Conservation (phyloP, 768 basidiomycete genomes). For the Russula abietina region DNA sequence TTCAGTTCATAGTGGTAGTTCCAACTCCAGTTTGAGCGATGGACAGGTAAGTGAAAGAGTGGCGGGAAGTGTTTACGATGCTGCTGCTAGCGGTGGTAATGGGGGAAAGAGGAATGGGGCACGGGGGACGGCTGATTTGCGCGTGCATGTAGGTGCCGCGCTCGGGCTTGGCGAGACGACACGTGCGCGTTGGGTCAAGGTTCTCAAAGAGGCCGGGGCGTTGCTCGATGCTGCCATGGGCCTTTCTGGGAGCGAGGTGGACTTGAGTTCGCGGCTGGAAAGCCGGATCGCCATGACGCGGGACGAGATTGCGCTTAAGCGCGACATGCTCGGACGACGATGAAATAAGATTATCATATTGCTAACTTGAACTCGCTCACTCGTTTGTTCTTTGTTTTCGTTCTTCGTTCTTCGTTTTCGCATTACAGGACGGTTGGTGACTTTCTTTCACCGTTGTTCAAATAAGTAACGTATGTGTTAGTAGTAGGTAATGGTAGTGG, state of each 20-base stretch:
- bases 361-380: not conserved
- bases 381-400: not conserved
- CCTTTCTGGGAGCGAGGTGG: conserved; percentile 46
- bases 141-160: conserved; percentile 22
- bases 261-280: conserved; percentile 63
- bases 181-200: conserved; percentile 39
- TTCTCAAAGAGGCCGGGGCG: conserved; percentile 42
- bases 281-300: conserved; percentile 61
- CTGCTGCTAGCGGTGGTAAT: not conserved
- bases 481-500: not conserved
- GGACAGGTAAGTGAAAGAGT: not conserved
- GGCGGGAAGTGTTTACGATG: not conserved
- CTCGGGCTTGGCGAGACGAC: conserved; percentile 1
- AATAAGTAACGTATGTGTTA: not conserved
- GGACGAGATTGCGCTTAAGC: conserved; percentile 64
- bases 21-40: conserved; percentile 12
- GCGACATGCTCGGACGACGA: conserved; percentile 37
- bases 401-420: not conserved
- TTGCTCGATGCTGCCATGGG: conserved; percentile 49
- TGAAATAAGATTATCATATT: not conserved
- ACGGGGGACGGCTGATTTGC: not conserved
- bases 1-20: not conserved
- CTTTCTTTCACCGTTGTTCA: not conserved
- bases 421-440: not conserved
- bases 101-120: not conserved